Evolutionary conservation across 129 eudicot species (phyloP).

Genomic region (Lactuca sativa): DNA sequence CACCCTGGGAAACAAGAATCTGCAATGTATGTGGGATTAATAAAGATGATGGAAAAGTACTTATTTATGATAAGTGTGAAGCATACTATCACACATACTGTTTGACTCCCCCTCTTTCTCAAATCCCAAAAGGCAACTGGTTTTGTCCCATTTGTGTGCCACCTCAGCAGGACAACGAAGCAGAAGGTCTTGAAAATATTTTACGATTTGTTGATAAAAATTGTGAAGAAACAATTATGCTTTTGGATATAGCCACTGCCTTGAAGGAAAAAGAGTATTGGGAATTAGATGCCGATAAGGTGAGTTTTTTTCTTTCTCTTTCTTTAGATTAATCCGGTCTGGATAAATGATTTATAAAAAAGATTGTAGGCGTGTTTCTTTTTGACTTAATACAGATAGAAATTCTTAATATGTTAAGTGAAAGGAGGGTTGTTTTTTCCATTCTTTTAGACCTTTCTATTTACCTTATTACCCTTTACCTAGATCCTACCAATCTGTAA

Average conservation of each 20-base stretch:
- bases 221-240: slow-evolving; percentile 29
- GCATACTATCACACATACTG: slow-evolving; percentile 57
- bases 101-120: slow-evolving; percentile 47
- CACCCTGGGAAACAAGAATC: slow-evolving; percentile 51
- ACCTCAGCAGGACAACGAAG: slow-evolving; percentile 6
- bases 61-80: slow-evolving; percentile 52
- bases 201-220: slow-evolving; percentile 6
- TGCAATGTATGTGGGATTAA: slow-evolving; percentile 55
- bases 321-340: no score
- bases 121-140: slow-evolving; percentile 52
- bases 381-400: no score
- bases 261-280: slow-evolving; percentile 49
- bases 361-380: no score
- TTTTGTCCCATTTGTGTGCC: slow-evolving; percentile 50
- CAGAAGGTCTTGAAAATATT: slow-evolving; percentile 4
- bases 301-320: slow-evolving; percentile 16
- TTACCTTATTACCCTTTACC: no score
- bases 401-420: no score
- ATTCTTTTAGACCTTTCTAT: no score
- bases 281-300: slow-evolving; percentile 50
- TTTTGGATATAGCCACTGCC: slow-evolving; percentile 25
- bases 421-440: no score
- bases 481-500: no score
- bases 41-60: slow-evolving; percentile 38
- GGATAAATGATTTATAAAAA: no score